Percentiles rank a stretch among this genome's conserved stretches.
Evolutionary conservation across 257 asterid genomes (phyloP).

Genomic region (Solanum tacnaense): DNA sequence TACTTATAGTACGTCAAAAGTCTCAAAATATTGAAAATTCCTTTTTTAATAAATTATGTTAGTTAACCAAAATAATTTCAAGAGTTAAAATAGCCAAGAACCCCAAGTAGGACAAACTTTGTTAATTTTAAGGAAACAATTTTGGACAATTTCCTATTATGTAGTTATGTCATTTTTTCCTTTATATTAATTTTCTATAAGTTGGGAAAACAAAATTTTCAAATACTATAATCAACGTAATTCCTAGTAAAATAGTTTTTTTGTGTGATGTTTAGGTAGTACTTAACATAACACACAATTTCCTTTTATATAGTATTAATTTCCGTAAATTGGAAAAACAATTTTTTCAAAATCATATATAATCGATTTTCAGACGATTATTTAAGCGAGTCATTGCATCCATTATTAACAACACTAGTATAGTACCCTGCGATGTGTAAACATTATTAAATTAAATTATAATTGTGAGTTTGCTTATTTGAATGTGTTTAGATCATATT

Average conservation of each 20-base stretch:
- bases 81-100: background rate
- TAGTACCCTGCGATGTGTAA: too few species aligned
- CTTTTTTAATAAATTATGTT: background rate
- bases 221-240: background rate
- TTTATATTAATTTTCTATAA: background rate
- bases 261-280: background rate
- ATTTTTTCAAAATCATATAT: background rate
- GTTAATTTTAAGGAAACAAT: background rate
- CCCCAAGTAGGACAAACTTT: background rate
- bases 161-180: background rate
- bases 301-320: background rate
- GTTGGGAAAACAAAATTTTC: background rate
- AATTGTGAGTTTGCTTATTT: background rate
- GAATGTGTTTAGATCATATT: background rate
- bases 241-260: background rate
- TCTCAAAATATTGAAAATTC: background rate
- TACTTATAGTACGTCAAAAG: background rate
- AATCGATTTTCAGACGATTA: background rate
- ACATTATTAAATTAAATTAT: too few species aligned
- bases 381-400: background rate
- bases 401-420: background rate
- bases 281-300: background rate
- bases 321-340: background rate
- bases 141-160: background rate
- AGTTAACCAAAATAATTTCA: background rate